phyloP scores from a whole-genome alignment of 108 stramenopile genomes.

The Cyclotella kingstonii region DNA sequence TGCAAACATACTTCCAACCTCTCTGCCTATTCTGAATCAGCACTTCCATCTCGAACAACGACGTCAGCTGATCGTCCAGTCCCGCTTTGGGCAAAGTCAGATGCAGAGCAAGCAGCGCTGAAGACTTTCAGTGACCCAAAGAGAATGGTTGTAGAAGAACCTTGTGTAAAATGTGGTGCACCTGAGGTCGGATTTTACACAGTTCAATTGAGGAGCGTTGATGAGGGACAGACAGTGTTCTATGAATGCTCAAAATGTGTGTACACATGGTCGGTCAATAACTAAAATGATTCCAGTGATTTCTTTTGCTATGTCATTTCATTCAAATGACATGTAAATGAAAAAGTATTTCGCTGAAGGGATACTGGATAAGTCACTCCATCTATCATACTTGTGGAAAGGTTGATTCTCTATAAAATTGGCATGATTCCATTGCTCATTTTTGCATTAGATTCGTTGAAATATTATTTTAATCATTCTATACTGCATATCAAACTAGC shows the following conservation, averaged over 20 bases:
- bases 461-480: too few species aligned
- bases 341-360: too few species aligned
- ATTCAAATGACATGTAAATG: too few species aligned
- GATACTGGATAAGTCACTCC: too few species aligned
- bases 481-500: too few species aligned
- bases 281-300: slow-evolving; percentile 50
- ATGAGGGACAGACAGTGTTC: slow-evolving; percentile 99
- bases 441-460: too few species aligned
- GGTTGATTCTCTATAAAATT: too few species aligned
- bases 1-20: slow-evolving; percentile 74
- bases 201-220: slow-evolving; percentile 95
- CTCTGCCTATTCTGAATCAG: slow-evolving; percentile 37
- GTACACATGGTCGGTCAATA: slow-evolving; percentile 90
- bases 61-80: slow-evolving; percentile 66
- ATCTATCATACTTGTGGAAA: too few species aligned
- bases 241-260: slow-evolving; percentile 95
- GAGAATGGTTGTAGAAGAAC: slow-evolving; percentile 93
- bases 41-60: slow-evolving; percentile 63
- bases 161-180: slow-evolving; percentile 92
- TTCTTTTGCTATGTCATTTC: too few species aligned
- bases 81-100: slow-evolving; percentile 86
- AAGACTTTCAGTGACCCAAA: slow-evolving; percentile 58
- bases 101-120: slow-evolving; percentile 70
- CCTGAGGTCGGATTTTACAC: slow-evolving; percentile 96
- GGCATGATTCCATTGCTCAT: too few species aligned